Conservation (phyloP, 176 grass and related monocot species). For the Puya raimondii region DNA sequence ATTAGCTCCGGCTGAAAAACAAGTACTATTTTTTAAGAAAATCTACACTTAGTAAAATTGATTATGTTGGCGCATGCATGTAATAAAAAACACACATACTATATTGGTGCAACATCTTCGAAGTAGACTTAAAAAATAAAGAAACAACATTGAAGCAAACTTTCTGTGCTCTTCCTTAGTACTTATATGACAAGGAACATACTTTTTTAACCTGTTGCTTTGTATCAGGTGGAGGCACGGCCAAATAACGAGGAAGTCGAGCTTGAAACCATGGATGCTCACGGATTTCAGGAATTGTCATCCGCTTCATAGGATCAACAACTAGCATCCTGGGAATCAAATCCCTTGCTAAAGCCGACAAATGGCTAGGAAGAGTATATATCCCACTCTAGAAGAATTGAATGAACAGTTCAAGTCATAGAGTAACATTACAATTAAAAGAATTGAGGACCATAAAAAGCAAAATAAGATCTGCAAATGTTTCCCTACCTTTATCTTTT, state of each 20-base stretch:
- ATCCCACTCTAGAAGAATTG: constrained; percentile 50
- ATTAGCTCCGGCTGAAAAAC: no score
- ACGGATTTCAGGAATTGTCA: constrained; percentile 78
- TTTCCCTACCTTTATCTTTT: constrained; percentile 79
- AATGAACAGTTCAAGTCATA: neutral
- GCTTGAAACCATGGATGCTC: constrained; percentile 81
- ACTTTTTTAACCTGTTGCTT: constrained; percentile 86
- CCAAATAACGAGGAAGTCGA: constrained; percentile 71
- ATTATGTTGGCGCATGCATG: no score
- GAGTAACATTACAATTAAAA: neutral
- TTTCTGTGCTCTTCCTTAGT: neutral
- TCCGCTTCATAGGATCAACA: constrained; percentile 96
- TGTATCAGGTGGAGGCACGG: constrained; percentile 82
- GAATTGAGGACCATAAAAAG: neutral
- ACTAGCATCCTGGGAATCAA: constrained; percentile 92
- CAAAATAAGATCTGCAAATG: neutral
- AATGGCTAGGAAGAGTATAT: constrained; percentile 93
- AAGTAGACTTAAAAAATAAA: no score
- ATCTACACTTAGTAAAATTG: no score
- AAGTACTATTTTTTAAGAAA: no score
- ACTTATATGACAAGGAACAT: neutral
- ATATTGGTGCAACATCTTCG: no score
- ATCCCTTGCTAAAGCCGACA: constrained; percentile 83
- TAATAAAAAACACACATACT: no score
- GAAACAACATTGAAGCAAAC: neutral